A percentile compares a stretch with the other conserved stretches of the same genome.
phyloP scores from a whole-genome alignment of 106 monocot species.

The Platanthera zijinensis region DNA sequence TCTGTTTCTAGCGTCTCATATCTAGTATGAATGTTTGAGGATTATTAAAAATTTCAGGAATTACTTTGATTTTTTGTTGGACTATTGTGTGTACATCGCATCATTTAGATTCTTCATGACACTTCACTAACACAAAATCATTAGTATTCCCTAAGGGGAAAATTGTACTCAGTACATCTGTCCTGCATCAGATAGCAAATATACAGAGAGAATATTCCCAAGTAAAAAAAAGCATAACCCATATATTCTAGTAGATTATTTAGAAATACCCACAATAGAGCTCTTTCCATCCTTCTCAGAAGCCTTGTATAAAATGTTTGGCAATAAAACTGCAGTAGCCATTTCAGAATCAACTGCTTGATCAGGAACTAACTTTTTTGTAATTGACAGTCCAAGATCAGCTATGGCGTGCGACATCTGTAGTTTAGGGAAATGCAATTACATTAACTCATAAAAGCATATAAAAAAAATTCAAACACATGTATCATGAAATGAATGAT shows the following conservation, averaged over 20 bases:
- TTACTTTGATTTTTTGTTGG: no score
- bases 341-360: conserved; percentile 27
- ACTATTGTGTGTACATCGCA: no score
- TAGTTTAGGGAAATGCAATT: conserved; percentile 8
- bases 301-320: conserved; percentile 47
- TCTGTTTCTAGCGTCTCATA: no score
- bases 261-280: conserved; percentile 38
- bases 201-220: neutral
- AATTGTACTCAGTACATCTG: no score
- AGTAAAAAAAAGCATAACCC: no score
- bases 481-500: neutral
- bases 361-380: conserved; percentile 46
- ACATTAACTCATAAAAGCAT: neutral
- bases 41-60: no score
- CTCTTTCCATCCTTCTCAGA: conserved; percentile 34
- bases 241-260: neutral
- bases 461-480: neutral
- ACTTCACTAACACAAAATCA: no score
- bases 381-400: conserved; percentile 74
- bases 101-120: no score
- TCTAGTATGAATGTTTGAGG: no score
- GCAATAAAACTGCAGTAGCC: conserved; percentile 38
- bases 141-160: no score
- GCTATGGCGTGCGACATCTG: conserved; percentile 72
- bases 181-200: neutral